These are phyloP conservation scores for Hypericum perforatum DNA, from an alignment of 345 rosid species.

Conservation along the genomic window DNA sequence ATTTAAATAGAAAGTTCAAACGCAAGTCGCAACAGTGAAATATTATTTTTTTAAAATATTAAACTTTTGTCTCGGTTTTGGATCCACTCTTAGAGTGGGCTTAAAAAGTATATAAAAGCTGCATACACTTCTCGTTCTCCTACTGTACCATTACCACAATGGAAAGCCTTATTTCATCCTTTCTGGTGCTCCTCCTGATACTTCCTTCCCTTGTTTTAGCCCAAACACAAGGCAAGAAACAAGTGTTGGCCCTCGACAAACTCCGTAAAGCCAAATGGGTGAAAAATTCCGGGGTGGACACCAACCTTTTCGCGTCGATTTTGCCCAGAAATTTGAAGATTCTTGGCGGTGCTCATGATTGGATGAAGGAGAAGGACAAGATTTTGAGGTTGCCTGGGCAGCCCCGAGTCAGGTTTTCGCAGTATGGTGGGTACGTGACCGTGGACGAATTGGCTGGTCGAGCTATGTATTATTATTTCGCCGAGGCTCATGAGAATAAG, in stretches of 20 bases:
- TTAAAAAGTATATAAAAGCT: no score
- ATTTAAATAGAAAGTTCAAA: no score
- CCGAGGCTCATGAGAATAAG: background rate
- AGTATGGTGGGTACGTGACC: background rate
- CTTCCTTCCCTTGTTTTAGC: background rate
- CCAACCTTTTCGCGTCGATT: background rate
- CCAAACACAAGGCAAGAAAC: background rate
- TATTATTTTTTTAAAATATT: no score
- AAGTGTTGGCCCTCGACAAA: background rate
- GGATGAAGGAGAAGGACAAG: background rate
- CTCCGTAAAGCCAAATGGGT: background rate
- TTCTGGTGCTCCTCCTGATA: background rate
- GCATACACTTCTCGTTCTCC: no score
- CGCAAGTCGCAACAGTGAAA: no score
- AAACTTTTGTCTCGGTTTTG: no score
- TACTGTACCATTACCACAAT: background rate
- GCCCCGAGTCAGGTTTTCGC: background rate
- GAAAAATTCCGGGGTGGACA: background rate
- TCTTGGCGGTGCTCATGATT: background rate
- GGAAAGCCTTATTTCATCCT: background rate
- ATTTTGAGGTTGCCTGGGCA: background rate
- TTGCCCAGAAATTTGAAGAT: background rate
- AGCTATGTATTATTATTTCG: slow-evolving; percentile 2
- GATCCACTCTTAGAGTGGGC: no score
- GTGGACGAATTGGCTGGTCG: background rate